A percentile compares a stretch with the other conserved stretches of the same genome.
phyloP scores from a whole-genome alignment of 108 stramenopile species.

The Nitzschia palea region DNA sequence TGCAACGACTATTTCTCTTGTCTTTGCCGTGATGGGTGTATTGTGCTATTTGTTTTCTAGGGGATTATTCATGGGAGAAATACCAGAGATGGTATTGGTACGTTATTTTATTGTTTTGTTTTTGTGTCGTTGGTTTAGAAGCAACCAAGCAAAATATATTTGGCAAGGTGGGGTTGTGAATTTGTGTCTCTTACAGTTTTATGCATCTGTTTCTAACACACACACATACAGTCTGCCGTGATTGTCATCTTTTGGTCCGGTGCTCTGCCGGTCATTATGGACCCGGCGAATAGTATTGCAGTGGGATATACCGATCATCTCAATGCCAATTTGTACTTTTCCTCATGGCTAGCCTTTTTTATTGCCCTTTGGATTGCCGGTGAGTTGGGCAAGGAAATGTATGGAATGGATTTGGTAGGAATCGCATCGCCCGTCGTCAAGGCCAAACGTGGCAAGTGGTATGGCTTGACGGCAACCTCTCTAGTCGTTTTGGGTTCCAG shows the following conservation, averaged over 20 bases:
- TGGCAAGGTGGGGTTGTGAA: not conserved
- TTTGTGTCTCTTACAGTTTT: not conserved
- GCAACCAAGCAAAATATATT: not conserved
- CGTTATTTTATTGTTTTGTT: too few species aligned
- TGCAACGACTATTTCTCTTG: slow-evolving; percentile 14
- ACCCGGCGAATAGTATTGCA: slow-evolving; percentile 35
- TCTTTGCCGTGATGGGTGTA: slow-evolving; percentile 4
- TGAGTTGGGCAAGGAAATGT: slow-evolving; percentile 18
- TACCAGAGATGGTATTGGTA: slow-evolving; percentile 21
- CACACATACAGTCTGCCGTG: slow-evolving; percentile 11
- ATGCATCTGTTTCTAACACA: not conserved
- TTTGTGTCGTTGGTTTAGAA: too few species aligned
- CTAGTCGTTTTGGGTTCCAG: slow-evolving; percentile 24
- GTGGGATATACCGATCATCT: slow-evolving; percentile 15
- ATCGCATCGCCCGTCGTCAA: not conserved
- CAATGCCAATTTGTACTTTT: slow-evolving; percentile 54
- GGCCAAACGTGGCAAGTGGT: slow-evolving; percentile 31
- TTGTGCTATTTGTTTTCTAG: slow-evolving; percentile 7
- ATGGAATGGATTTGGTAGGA: slow-evolving; percentile 4
- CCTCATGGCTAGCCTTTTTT: slow-evolving; percentile 36
- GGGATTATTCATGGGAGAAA: slow-evolving; percentile 20
- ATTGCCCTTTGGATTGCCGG: slow-evolving; percentile 18
- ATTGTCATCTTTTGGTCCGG: slow-evolving; percentile 34
- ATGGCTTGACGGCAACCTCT: slow-evolving; percentile 15
- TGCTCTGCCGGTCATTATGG: slow-evolving; percentile 41